Evolutionary conservation across 2,329 filamentous ascomycete species (phyloP), one percentile per base, ranked within the genome.

Genomic region (Xylariaceae sp.): DNA sequence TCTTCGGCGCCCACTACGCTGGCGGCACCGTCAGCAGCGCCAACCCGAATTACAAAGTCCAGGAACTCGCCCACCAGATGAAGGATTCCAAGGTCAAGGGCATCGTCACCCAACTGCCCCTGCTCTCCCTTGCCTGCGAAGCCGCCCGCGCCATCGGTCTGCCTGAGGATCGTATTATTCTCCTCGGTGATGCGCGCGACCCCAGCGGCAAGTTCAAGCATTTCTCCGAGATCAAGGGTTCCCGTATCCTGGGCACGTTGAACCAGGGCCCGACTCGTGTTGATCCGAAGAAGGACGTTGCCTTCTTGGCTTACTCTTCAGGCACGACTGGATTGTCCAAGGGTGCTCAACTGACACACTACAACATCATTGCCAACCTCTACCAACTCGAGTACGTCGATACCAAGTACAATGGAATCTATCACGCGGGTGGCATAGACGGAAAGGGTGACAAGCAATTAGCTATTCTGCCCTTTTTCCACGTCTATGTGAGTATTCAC

Each of bases 261-360:
- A 79, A 84, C 15, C 65, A 60, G 3, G 61, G 61, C 55, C 82
- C 82, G 57, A 78, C 85, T 3, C 85, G 82, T 66, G 75, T 91
- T 55, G 79, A 88, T 53, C 84, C 90, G 0, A 80, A 81, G 53
- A 86, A 85, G 59, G 91, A 96, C 70, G 73, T 94, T 30, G 88
- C 90, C 0, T 96, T 94, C 69, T 75, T 97, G 59, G 90, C 95
- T 0, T 97, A 96, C 73, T 91, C 87, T 53, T 92, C 88, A 6
- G 93, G 93, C 6, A 97, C 93, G 0, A 97, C 93, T 0, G 93
- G 93, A 1, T 77, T 92, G 54, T 92, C 93, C 0, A 97, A 97
- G 74, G 93, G 92, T 13, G 93, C 97, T 11, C 89, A 90, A 83
- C 79, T 97, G 37, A 88, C 85, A 6, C 93, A 97, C 74, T 74